Base-by-base conservation (phyloP, 176 grass and related monocot genomes). In the Rhipidocladum racemiflorum region DNA sequence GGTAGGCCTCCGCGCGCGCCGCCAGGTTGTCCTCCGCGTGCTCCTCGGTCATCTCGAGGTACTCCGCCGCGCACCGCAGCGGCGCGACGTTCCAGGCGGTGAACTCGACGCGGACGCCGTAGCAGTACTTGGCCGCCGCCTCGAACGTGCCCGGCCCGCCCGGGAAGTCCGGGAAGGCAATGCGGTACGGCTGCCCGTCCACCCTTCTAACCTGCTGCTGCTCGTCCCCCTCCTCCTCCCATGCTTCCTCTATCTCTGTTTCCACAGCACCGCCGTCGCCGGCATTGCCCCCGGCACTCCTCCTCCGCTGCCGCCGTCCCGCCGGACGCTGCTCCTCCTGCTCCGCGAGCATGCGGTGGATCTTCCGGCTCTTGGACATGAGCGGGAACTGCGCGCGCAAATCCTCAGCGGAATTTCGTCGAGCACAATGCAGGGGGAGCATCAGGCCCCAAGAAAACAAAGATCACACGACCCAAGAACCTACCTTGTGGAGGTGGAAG, bases 401-500 rank as follows among this genome's bases (percentile, higher is more conserved):
- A 46, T 3, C 29, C 71, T 90, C 69, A 91, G 82, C 45, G 61
- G 68, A 87, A 90, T 88, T 92, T 81, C 87, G 36, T 91, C 89
- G 90, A 91, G 85, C 89, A 92, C 3, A 28, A 49, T 18, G 34
- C 76, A 49, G 30, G 60, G 18, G 55, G 4, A 9, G 4, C 57
- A 65, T 25, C 16, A 24, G 42, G 29, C 6, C 57, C 60, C 15
- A 9, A 7, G 0, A 29, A 60, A 23, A 16, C 46, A 84, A 21
- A 28, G 9, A 62, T 42, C 49, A 65, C 1, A 4, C n/a, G 1
- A 4, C 4, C 23, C 18, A 44, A 11, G 65, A 54, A 66, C 48
- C 24, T 30, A 98, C 95, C 96, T 85, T 98, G 54, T 98, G 96
- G 79, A 98, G 92, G 76, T 98, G 96, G 90, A 98, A 98, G 82